Percentiles rank a stretch among this genome's conserved stretches.
These are phyloP conservation scores for Boeremia lycopersici DNA, from an alignment of 2,329 filamentous ascomycete species.

Conservation along the genomic window DNA sequence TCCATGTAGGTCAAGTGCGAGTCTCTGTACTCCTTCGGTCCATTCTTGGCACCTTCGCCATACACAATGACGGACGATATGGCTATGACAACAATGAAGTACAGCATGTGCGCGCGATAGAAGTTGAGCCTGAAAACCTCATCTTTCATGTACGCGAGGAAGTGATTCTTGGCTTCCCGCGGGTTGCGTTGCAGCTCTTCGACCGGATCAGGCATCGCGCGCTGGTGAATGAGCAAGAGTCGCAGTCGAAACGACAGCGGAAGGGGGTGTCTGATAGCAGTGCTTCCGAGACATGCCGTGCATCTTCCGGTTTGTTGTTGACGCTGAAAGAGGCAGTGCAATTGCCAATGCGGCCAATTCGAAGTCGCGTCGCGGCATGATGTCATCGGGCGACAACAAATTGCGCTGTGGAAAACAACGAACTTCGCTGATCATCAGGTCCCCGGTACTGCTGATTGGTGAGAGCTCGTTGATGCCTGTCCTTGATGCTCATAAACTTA, in stretches of 20 bases:
- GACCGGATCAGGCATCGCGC: slow-evolving; percentile 24
- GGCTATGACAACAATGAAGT: slow-evolving; percentile 35
- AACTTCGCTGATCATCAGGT: not conserved
- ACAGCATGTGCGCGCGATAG: slow-evolving; percentile 39
- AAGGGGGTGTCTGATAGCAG: not conserved
- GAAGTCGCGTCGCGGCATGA: slow-evolving; percentile 5
- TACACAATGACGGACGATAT: slow-evolving; percentile 38
- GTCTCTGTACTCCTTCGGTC: slow-evolving; percentile 23
- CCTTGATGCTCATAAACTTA: too few relatives aligned
- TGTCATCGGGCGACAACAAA: slow-evolving; percentile 3
- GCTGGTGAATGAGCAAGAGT: not conserved
- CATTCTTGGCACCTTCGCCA: slow-evolving; percentile 33
- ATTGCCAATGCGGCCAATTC: slow-evolving; percentile 1
- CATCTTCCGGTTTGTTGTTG: slow-evolving; percentile 1
- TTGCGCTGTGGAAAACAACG: not conserved
- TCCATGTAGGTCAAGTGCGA: slow-evolving; percentile 34
- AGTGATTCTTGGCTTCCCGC: slow-evolving; percentile 24
- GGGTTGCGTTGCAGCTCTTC: slow-evolving; percentile 25
- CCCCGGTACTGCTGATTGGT: not conserved
- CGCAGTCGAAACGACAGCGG: not conserved
- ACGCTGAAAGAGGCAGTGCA: slow-evolving; percentile 10
- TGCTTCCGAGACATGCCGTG: not conserved
- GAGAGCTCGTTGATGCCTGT: not conserved
- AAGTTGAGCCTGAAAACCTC: slow-evolving; percentile 28
- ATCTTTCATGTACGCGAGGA: slow-evolving; percentile 24